Evolutionary conservation across 1,284 basidiomycete species (phyloP).

Genomic region (Heliocybe sulcata): DNA sequence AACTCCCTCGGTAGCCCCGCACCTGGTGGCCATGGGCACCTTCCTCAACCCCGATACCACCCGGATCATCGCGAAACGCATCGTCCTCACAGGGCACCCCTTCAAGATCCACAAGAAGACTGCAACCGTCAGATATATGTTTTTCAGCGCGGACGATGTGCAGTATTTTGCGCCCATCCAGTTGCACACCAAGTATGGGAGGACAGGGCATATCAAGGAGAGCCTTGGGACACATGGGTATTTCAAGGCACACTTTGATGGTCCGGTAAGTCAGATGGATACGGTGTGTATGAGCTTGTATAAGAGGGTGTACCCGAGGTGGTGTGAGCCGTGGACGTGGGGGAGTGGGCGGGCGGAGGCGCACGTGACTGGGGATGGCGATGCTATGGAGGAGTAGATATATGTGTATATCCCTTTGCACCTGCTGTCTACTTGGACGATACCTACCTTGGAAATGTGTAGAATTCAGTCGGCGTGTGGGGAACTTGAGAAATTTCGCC

Average conservation of each 20-base stretch:
- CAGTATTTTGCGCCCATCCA: constrained; percentile 93
- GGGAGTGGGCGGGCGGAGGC: not conserved
- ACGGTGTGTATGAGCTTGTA: constrained; percentile 89
- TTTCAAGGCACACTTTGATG: constrained; percentile 97
- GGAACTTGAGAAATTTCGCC: too few species aligned
- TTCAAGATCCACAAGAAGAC: constrained; percentile 98
- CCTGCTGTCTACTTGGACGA: too few species aligned
- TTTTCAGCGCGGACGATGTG: constrained; percentile 93
- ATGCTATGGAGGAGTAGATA: constrained; percentile 25
- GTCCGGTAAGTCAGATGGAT: constrained; percentile 94
- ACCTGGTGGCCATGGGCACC: constrained; percentile 87
- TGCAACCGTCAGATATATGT: constrained; percentile 97
- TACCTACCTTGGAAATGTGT: too few species aligned
- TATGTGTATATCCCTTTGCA: too few species aligned
- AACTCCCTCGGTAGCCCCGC: constrained; percentile 43
- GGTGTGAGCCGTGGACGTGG: constrained; percentile 52
- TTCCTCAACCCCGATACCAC: constrained; percentile 89
- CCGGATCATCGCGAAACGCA: constrained; percentile 87
- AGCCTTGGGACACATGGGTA: constrained; percentile 98
- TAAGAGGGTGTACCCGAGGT: constrained; percentile 87
- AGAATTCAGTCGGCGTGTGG: too few species aligned
- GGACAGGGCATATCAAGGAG: constrained; percentile 89
- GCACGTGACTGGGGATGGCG: too few species aligned
- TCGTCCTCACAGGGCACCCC: constrained; percentile 92
- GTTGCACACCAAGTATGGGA: constrained; percentile 88